Conservation (phyloP, 139 green algal genomes). For the Diplosphaera chodatii region DNA sequence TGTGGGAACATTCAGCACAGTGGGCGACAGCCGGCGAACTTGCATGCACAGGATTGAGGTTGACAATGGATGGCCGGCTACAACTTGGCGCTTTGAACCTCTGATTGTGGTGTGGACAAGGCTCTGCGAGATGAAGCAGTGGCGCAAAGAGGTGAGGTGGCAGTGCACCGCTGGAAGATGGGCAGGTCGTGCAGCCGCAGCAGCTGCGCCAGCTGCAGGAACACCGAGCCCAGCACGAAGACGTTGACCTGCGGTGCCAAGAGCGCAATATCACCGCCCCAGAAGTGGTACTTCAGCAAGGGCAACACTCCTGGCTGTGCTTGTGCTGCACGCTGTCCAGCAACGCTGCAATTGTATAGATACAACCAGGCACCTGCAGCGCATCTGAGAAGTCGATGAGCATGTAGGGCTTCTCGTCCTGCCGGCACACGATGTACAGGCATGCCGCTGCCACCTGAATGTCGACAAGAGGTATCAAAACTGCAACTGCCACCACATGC, state of each 20-base stretch:
- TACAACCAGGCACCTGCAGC: conserved; percentile 32
- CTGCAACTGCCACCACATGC: no score
- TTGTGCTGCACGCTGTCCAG: no score
- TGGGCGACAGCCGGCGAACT: not conserved
- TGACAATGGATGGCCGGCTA: no score
- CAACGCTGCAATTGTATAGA: no score
- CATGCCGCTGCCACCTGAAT: conserved; percentile 82
- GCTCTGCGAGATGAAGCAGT: not conserved
- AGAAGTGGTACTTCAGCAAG: no score
- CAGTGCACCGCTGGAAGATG: conserved; percentile 44
- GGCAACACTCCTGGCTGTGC: no score
- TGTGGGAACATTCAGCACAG: no score
- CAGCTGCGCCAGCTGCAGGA: conserved; percentile 82
- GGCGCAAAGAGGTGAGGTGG: not conserved
- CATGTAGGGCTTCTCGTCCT: conserved; percentile 93
- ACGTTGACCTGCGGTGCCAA: conserved; percentile 36
- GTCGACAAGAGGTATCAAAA: no score
- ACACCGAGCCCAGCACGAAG: conserved; percentile 79
- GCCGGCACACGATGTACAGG: conserved; percentile 93
- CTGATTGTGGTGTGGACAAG: no score
- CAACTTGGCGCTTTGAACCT: no score
- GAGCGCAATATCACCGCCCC: no score
- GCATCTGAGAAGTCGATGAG: conserved; percentile 96
- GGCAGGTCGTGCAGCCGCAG: conserved; percentile 84
- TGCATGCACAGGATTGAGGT: no score